Base-by-base conservation (phyloP, 148 eudicot species). In the Oxyria digyna region DNA sequence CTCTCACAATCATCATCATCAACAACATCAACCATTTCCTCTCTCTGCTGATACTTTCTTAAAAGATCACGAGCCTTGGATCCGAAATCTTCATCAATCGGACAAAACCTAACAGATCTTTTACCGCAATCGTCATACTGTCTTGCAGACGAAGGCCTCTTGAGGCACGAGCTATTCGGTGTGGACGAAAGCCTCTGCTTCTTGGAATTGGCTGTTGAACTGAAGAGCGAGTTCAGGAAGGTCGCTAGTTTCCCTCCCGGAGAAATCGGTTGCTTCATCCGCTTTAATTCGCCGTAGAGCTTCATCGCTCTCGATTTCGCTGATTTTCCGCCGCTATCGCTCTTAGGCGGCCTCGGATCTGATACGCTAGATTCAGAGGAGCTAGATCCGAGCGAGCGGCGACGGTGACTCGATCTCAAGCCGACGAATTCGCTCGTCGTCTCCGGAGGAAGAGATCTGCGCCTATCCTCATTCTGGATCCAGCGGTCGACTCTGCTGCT, bases 151-250 rank as follows among this genome's bases (percentile, higher is more conserved):
- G 45, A 40, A 4, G 71, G 71, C 26, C 45, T 10, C 20, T 66
- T 66, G 17, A 81, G 38, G 50, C 84, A 81, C 1, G 84, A 81
- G n/a, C n/a, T n/a, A n/a, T n/a, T 32, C 81, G 43, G 5, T 54
- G 64, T 13, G 18, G 65, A 59, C 17, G 65, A 59, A 15, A 12
- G 27, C 35, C 65, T 59, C 65, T 59, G 65, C 65, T 59, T 59
- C 65, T 59, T 59, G 7, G 65, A 59, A 14, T 20, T n/a, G 37
- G 37, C 38, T 18, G 18, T 71, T n/a, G 91, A 73, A 33, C 71
- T 76, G 80, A 92, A 92, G 8, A 92, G 74, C 0, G 96, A 89
- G 32, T 86, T 89, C 29, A 92, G 79, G 67, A 92, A 89, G 72
- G 76, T 86, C 0, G 96, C 76, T 13, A 92, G 83, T 55, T 84